A percentile compares a stretch with the other conserved stretches of the same genome.
phyloP scores from a whole-genome alignment of 345 rosid species.

The Linum tenue region DNA sequence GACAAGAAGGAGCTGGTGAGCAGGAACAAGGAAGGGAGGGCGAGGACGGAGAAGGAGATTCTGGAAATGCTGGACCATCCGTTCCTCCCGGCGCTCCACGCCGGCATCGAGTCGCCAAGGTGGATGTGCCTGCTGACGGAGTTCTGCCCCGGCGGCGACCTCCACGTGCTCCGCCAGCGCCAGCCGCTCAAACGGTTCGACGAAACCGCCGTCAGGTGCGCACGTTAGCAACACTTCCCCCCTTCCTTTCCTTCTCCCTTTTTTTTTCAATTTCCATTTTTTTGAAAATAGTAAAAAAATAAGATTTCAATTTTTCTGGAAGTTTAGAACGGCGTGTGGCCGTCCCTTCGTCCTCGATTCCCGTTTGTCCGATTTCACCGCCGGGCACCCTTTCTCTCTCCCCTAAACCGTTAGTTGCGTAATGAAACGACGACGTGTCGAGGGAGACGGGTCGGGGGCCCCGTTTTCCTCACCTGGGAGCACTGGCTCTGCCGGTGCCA shows the following conservation, averaged over 20 bases:
- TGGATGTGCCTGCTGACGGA: conserved; percentile 87
- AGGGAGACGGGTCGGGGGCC: too few relatives aligned
- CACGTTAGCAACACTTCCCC: neutral
- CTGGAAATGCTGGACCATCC: conserved; percentile 81
- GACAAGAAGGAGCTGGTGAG: conserved; percentile 78
- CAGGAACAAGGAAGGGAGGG: conserved; percentile 76
- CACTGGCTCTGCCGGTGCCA: too few relatives aligned
- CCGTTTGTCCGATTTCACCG: neutral
- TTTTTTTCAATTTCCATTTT: too few relatives aligned
- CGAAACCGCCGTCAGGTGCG: conserved; percentile 81
- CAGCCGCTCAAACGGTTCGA: conserved; percentile 67
- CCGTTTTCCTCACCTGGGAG: too few relatives aligned
- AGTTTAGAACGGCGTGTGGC: neutral
- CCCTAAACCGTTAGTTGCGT: neutral
- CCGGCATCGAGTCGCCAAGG: conserved; percentile 57
- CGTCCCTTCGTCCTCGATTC: neutral
- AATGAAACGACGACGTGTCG: too few relatives aligned
- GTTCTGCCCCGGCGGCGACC: conserved; percentile 98
- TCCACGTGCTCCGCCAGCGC: conserved; percentile 89
- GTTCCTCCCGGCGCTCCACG: conserved; percentile 71
- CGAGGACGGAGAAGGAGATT: conserved; percentile 75
- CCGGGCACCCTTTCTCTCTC: neutral
- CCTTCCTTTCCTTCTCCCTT: too few relatives aligned
- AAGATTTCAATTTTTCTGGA: neutral
- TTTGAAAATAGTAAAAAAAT: too few relatives aligned